phyloP scores from a whole-genome alignment of 257 asterid genomes.

The Solanum medicagineum region DNA sequence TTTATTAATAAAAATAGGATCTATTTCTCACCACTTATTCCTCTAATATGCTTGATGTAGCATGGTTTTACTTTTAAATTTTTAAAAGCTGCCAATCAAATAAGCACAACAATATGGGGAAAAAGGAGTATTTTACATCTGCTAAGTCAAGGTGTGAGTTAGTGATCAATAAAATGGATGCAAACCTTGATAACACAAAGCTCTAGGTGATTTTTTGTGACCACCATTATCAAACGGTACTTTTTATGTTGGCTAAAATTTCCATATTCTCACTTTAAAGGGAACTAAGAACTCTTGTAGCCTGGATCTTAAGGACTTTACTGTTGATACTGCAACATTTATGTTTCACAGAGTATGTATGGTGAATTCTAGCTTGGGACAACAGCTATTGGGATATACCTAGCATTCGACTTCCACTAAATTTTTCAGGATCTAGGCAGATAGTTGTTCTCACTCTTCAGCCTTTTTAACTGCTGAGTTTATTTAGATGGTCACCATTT shows the following conservation, averaged over 20 bases:
- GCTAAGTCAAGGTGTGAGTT: not conserved
- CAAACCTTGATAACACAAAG: not conserved
- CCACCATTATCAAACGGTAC: not conserved
- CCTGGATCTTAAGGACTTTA: not conserved
- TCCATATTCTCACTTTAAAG: not conserved
- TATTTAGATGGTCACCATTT: conserved; percentile 9
- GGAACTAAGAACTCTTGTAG: not conserved
- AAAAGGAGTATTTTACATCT: not conserved
- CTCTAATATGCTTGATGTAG: not conserved
- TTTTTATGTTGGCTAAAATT: not conserved
- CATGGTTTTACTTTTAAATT: not conserved
- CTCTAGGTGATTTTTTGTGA: not conserved
- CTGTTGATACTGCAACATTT: not conserved
- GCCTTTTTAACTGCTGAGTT: not conserved
- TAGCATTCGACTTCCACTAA: not conserved
- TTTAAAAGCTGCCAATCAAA: not conserved
- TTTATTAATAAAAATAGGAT: not conserved
- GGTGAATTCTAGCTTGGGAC: not conserved
- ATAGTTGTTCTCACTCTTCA: not conserved
- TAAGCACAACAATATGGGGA: not conserved
- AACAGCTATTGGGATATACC: not conserved
- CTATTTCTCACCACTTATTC: not conserved
- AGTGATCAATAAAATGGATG: not conserved
- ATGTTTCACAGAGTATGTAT: not conserved
- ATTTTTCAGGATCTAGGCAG: not conserved